Base-by-base conservation (phyloP, 345 rosid species). In the Combretum micranthum region DNA sequence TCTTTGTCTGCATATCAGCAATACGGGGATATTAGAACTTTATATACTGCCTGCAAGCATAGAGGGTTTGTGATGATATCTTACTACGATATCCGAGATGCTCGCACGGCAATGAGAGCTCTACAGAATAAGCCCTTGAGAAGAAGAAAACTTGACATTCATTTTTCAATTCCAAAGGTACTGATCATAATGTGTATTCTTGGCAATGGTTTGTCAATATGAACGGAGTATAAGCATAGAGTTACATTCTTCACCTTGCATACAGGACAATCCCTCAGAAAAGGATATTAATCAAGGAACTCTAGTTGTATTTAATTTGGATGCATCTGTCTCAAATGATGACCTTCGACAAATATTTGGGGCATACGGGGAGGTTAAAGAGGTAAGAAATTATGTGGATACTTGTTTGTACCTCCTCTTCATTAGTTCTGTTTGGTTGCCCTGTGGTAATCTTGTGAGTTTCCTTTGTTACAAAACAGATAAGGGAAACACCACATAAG, bases 11-110 rank as follows among this genome's bases (percentile, higher is more conserved):
- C 9, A 7, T 61, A 72, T 72, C 67, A 88, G 98, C 96, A 86
- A 59, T 86, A 79, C 78, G 98, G 98, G 44, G 96, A 88, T 76
- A 85, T 91, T 68, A 80, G 96, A 80, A 88, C 88, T 52, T 74
- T 91, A 64, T 91, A 91, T 62, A 88, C 95, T 46, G 88, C 98
- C 51, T 88, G 96, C 81, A 91, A 91, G 75, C 95, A 90, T 73
- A 79, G 98, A 57, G 98, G 98, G 16, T 91, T 91, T 77, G 96
- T 91, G 61, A 91, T 91, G 95, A 88, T 91, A 77, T 88, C 96
- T 17, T 91, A 91, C 70, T 91, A 88, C 59, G 96, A 91, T 61
- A 91, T 91, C 52, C 79, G 98, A 68, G 92, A 80, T 75, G 95
- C 95, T 54, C 92, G 92, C 65, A 80, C 83, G 20, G 98, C 98